Conservation (phyloP, 768 basidiomycete species). For the Rhizopogon roseolus region DNA sequence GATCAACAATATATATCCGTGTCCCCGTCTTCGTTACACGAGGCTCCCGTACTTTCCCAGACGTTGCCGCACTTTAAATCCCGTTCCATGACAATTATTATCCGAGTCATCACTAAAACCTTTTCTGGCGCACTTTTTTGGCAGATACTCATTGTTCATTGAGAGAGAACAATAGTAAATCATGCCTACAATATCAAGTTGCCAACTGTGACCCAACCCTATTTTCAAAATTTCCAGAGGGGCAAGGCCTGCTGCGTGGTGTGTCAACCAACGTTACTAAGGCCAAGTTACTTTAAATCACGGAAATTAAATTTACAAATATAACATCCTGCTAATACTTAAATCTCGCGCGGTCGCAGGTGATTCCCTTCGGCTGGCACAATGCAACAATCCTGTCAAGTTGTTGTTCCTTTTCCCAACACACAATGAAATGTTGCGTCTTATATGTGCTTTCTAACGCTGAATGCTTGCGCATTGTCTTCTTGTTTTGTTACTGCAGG, state of each 20-base stretch:
- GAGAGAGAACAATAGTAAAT: not conserved
- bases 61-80: not conserved
- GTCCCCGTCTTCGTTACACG: slow-evolving; percentile 28
- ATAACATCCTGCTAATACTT: no score
- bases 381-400: no score
- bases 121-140: not conserved
- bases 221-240: no score
- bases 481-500: no score
- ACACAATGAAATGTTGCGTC: no score
- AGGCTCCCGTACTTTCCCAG: slow-evolving; percentile 15
- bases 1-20: not conserved
- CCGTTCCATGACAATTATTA: not conserved
- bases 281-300: not conserved
- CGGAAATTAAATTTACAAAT: not conserved
- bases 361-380: no score
- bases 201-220: no score
- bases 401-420: no score
- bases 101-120: not conserved
- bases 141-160: not conserved
- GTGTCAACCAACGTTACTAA: not conserved
- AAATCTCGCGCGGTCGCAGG: no score
- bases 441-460: no score
- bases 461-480: no score
- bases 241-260: no score
- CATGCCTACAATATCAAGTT: not conserved